Percentiles rank a stretch among this genome's conserved stretches.
Evolutionary conservation across 2,329 filamentous ascomycete genomes (phyloP).

Genomic region (Colletotrichum noveboracense): DNA sequence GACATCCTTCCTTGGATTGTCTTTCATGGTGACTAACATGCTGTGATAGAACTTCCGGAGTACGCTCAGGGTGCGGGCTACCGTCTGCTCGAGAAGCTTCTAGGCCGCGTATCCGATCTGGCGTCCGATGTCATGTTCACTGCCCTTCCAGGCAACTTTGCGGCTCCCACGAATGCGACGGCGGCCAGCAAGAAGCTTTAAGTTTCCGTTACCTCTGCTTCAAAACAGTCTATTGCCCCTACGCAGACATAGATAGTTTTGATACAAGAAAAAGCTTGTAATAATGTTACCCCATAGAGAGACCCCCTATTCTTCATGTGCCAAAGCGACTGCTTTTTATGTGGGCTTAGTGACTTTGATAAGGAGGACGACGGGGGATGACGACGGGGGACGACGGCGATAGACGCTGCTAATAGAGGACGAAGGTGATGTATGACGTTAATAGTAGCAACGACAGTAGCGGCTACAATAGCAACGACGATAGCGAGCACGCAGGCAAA

Average conservation of each 20-base stretch:
- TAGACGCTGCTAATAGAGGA: too few relatives aligned
- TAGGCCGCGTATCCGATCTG: not conserved
- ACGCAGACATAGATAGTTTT: not conserved
- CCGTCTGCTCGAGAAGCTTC: not conserved
- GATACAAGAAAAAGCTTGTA: not conserved
- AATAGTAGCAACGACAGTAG: rapidly evolving
- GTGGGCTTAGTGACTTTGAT: too few relatives aligned
- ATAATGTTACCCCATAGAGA: not conserved
- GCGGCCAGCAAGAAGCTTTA: not conserved
- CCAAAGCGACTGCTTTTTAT: too few relatives aligned
- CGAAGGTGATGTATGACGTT: too few relatives aligned
- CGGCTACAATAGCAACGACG: too few relatives aligned
- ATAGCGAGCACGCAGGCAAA: too few relatives aligned
- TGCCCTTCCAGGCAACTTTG: not conserved
- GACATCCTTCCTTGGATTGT: rapidly evolving
- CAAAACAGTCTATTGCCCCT: not conserved
- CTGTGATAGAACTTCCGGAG: not conserved
- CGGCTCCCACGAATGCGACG: not conserved
- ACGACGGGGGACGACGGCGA: too few relatives aligned
- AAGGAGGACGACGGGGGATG: too few relatives aligned
- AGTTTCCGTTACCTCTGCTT: rapidly evolving
- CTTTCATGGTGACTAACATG: not conserved
- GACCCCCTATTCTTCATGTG: rapidly evolving
- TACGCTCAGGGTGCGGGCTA: constrained; percentile 1
- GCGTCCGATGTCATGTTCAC: not conserved